phyloP scores from a whole-genome alignment of 2,329 filamentous ascomycete species.

The Helicocarpus griseus region DNA sequence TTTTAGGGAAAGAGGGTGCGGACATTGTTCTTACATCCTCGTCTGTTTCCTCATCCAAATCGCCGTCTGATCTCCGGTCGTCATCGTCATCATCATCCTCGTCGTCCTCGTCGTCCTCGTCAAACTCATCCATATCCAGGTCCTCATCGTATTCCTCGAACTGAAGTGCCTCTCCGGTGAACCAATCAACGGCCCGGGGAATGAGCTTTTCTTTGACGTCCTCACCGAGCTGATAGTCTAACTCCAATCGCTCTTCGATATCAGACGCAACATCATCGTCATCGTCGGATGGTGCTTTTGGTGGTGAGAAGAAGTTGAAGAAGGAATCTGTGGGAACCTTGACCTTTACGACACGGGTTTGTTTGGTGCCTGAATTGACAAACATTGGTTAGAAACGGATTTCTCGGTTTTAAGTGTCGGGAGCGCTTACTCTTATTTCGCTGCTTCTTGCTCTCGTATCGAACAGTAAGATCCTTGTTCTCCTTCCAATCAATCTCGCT shows the following conservation, averaged over 20 bases:
- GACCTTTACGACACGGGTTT: constrained; percentile 98
- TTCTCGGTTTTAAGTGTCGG: neutral
- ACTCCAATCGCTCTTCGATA: constrained; percentile 93
- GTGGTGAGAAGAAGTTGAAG: constrained; percentile 98
- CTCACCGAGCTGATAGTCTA: constrained; percentile 97
- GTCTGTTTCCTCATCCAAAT: constrained; percentile 55
- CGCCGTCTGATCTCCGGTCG: constrained; percentile 55
- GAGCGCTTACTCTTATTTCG: constrained; percentile 87
- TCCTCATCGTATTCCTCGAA: constrained; percentile 91
- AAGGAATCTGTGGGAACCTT: constrained; percentile 98
- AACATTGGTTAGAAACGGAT: neutral
- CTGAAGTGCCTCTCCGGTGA: constrained; percentile 93
- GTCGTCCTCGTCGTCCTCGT: constrained; percentile 88
- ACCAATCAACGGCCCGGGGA: constrained; percentile 97
- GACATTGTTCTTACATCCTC: constrained; percentile 34
- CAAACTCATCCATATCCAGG: constrained; percentile 69
- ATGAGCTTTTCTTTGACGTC: constrained; percentile 99
- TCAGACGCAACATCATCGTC: constrained; percentile 70
- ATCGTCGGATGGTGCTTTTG: constrained; percentile 65
- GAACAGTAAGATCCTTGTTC: constrained; percentile 85
- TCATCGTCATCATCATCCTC: constrained; percentile 79
- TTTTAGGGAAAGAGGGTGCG: neutral
- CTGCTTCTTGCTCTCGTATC: constrained; percentile 98
- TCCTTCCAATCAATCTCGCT: constrained; percentile 97
- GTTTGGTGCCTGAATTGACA: constrained; percentile 77